Conservation (phyloP, 352 stramenopile species). For the Phytophthora rubi region DNA sequence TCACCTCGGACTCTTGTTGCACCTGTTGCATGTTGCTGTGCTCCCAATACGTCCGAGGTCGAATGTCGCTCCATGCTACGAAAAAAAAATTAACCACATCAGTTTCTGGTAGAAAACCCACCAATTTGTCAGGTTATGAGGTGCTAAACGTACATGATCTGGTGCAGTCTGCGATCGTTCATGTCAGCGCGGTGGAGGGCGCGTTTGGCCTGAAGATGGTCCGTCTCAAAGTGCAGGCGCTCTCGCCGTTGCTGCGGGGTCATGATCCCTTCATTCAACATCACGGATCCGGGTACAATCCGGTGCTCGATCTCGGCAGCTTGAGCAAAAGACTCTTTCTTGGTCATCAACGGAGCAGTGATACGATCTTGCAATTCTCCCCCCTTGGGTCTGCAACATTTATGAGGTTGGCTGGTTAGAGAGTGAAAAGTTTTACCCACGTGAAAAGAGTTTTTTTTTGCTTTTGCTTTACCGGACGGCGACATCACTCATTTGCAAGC, state of each 20-base stretch:
- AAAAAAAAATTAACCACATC: conserved; percentile 7
- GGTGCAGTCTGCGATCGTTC: conserved; percentile 68
- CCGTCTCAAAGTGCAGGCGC: conserved; percentile 66
- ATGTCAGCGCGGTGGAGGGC: conserved; percentile 61
- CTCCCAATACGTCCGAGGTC: conserved; percentile 62
- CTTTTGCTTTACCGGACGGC: conserved; percentile 27
- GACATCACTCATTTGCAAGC: conserved; percentile 41
- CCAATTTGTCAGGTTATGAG: neutral
- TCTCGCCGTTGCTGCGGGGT: conserved; percentile 73
- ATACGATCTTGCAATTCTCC: conserved; percentile 29
- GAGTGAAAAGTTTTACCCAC: neutral
- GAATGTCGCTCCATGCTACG: conserved; percentile 53
- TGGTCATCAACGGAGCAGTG: conserved; percentile 51
- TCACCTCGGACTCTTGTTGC: conserved; percentile 41
- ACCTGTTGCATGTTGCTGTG: conserved; percentile 4
- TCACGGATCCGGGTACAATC: conserved; percentile 49
- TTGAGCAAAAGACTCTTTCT: conserved; percentile 56
- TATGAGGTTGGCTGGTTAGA: neutral
- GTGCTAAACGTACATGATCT: conserved; percentile 69
- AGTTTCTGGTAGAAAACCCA: conserved; percentile 13
- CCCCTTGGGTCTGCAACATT: conserved; percentile 14
- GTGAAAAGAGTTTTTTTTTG: neutral
- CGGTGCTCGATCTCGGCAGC: conserved; percentile 56
- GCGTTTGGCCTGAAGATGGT: conserved; percentile 57
- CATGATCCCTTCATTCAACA: conserved; percentile 80